These are phyloP conservation scores for Xerocomellus dryophilus DNA, from an alignment of 768 basidiomycete genomes.

Conservation along the genomic window DNA sequence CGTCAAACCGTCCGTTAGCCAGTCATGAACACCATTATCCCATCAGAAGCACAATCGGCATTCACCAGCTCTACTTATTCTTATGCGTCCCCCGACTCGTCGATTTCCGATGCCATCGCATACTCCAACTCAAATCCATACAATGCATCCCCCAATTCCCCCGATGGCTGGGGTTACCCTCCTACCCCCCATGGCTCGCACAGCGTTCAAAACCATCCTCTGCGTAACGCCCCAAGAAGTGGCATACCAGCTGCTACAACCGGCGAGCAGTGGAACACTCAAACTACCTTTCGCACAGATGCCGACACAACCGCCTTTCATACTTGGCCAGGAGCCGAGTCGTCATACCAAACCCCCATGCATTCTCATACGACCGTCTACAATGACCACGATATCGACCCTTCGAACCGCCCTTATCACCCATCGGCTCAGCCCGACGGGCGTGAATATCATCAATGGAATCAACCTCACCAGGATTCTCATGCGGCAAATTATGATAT, in stretches of 20 bases:
- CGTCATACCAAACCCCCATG: conserved; percentile 34
- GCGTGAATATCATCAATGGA: conserved; percentile 35
- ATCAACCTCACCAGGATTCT: conserved; percentile 25
- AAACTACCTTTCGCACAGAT: conserved; percentile 28
- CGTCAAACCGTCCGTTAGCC: conserved; percentile 18
- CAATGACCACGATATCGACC: conserved; percentile 36
- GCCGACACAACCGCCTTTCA: conserved; percentile 42
- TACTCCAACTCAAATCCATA: conserved; percentile 45
- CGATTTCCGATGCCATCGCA: conserved; percentile 39
- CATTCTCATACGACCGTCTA: conserved; percentile 26
- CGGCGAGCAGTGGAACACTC: conserved; percentile 25
- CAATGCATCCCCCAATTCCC: conserved; percentile 40
- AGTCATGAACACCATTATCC: conserved; percentile 39
- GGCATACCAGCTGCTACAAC: conserved; percentile 17
- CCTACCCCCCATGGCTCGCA: conserved; percentile 32
- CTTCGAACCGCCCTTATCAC: conserved; percentile 34
- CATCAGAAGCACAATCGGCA: conserved; percentile 33
- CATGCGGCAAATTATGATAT: conserved; percentile 28
- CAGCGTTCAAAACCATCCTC: conserved; percentile 47
- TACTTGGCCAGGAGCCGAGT: conserved; percentile 45
- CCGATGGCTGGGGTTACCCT: conserved; percentile 57
- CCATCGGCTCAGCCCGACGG: conserved; percentile 38
- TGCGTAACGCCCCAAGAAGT: conserved; percentile 37
- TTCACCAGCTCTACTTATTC: conserved; percentile 43
- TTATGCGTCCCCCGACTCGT: conserved; percentile 42